These are phyloP conservation scores for Cryptococcus sp. DNA, from an alignment of 1,284 basidiomycete genomes.

Conservation along the genomic window DNA sequence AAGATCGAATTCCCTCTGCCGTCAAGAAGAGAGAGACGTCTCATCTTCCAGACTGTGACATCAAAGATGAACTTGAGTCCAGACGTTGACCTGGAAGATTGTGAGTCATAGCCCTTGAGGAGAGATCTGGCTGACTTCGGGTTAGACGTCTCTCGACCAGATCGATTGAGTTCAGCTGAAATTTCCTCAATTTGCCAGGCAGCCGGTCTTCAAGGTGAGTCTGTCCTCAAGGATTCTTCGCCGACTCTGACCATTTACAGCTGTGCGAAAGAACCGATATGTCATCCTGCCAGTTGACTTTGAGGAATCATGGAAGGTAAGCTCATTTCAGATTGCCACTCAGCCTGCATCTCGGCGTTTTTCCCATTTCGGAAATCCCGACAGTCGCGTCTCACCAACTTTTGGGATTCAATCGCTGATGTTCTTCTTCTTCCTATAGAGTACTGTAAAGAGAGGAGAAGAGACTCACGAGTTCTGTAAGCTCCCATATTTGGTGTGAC, in stretches of 20 bases:
- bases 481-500: slow-evolving; percentile 37
- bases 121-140: slow-evolving; percentile 1
- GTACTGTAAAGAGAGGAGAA: slow-evolving; percentile 78
- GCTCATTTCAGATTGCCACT: slow-evolving; percentile 47
- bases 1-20: slow-evolving; percentile 99
- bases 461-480: slow-evolving; percentile 94
- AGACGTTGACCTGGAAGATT: slow-evolving; percentile 98
- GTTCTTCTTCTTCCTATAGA: slow-evolving; percentile 59
- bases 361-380: slow-evolving; percentile 2
- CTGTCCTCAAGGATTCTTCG: neutral
- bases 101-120: slow-evolving; percentile 53
- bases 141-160: slow-evolving; percentile 90
- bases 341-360: slow-evolving; percentile 2
- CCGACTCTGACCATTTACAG: slow-evolving; percentile 49
- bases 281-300: slow-evolving; percentile 96
- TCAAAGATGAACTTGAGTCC: slow-evolving; percentile 97
- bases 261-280: slow-evolving; percentile 96
- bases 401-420: neutral
- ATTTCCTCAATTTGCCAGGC: slow-evolving; percentile 95
- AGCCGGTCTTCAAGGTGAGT: slow-evolving; percentile 87
- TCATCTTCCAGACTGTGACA: slow-evolving; percentile 98
- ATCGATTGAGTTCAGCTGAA: slow-evolving; percentile 91
- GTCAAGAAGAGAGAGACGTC: slow-evolving; percentile 86
- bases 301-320: slow-evolving; percentile 96
- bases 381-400: neutral